phyloP scores from a whole-genome alignment of 73 alveolate genomes.

The Symbiodinium pilosum region DNA sequence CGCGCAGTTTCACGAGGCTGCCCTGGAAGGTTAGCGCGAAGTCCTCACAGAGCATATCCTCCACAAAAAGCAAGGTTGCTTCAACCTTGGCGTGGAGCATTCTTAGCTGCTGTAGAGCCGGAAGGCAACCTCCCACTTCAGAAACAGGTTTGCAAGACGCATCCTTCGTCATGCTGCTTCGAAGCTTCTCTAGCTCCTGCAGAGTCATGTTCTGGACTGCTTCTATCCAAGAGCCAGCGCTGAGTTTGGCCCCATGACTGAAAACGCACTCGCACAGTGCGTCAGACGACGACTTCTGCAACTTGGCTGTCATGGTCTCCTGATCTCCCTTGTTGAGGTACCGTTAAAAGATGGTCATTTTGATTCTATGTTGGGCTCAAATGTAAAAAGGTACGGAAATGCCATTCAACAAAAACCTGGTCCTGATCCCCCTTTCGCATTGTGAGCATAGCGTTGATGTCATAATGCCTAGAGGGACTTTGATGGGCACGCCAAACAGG shows the following conservation, averaged over 20 bases:
- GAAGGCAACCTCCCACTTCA: not conserved
- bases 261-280: not conserved
- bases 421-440: not conserved
- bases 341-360: no score
- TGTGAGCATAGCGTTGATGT: not conserved
- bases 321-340: no score
- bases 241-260: not conserved
- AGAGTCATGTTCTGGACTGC: not conserved
- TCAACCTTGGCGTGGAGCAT: not conserved
- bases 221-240: not conserved
- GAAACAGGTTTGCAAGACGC: not conserved
- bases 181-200: not conserved
- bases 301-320: not conserved
- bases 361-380: no score
- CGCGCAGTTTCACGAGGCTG: constrained; percentile 1
- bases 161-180: constrained; percentile 12
- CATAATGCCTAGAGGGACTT: no score
- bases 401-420: no score
- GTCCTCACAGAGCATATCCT: not conserved
- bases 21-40: not conserved
- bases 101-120: constrained; percentile 2
- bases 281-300: not conserved
- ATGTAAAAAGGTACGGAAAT: no score
- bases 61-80: not conserved
- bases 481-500: no score